These are phyloP conservation scores for Phyllosticta citriasiana DNA, from an alignment of 2,329 filamentous ascomycete genomes.

Conservation along the genomic window DNA sequence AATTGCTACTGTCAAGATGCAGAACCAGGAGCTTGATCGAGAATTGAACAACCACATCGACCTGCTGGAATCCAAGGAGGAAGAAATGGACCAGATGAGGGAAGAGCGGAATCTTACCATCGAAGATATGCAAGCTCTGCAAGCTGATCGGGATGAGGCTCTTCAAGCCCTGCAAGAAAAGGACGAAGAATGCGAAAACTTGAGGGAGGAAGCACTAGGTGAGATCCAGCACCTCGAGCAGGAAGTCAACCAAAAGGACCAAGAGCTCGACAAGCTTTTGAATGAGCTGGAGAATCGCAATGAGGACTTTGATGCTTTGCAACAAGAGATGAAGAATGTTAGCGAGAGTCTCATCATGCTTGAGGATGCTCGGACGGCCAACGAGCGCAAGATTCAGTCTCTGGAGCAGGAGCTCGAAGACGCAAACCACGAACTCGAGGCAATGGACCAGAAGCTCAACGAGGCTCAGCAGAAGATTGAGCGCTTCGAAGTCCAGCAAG, in stretches of 20 bases:
- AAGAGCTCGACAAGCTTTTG: slow-evolving; percentile 60
- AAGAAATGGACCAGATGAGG: slow-evolving; percentile 56
- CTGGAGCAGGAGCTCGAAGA: slow-evolving; percentile 76
- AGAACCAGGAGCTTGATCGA: slow-evolving; percentile 78
- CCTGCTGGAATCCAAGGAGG: slow-evolving; percentile 60
- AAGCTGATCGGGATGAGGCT: slow-evolving; percentile 79
- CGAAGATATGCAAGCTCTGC: slow-evolving; percentile 68
- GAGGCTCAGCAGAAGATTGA: slow-evolving; percentile 84
- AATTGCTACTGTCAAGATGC: slow-evolving; percentile 73
- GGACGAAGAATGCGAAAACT: slow-evolving; percentile 41
- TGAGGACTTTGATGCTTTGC: slow-evolving; percentile 84
- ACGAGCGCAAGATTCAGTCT: slow-evolving; percentile 66
- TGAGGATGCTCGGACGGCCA: slow-evolving; percentile 79
- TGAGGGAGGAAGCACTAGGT: slow-evolving; percentile 49
- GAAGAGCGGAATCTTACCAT: slow-evolving; percentile 71
- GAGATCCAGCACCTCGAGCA: slow-evolving; percentile 48
- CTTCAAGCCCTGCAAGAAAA: slow-evolving; percentile 60
- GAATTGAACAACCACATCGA: slow-evolving; percentile 74
- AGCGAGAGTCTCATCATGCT: slow-evolving; percentile 77
- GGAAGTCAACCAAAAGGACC: slow-evolving; percentile 62
- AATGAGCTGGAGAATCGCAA: slow-evolving; percentile 64
- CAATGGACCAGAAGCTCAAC: slow-evolving; percentile 70
- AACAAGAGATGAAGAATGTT: slow-evolving; percentile 86
- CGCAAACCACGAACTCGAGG: slow-evolving; percentile 77
- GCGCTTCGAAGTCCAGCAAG: slow-evolving; percentile 78